Conservation (phyloP, 148 eudicot genomes). For the Arbutus unedo region DNA sequence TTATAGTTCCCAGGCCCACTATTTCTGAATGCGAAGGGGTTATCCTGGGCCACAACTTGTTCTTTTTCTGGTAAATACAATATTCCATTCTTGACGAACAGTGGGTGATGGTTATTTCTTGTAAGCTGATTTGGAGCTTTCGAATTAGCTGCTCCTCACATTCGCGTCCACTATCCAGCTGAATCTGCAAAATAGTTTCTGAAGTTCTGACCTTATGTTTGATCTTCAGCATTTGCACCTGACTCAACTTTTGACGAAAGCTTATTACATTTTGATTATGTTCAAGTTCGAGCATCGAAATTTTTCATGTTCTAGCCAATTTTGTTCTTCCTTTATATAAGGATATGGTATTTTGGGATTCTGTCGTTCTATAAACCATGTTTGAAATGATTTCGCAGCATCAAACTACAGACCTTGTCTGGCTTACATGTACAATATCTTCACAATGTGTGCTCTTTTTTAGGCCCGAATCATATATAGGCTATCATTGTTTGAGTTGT, state of each 20-base stretch:
- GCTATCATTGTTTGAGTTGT: background rate
- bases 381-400: background rate
- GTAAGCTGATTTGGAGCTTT: background rate
- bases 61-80: background rate
- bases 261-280: background rate
- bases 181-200: background rate
- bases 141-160: background rate
- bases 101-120: background rate
- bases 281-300: too few species aligned
- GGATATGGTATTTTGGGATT: background rate
- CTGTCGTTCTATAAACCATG: background rate
- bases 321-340: background rate
- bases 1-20: background rate
- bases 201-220: background rate
- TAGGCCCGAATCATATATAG: background rate
- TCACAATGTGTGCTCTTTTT: too few species aligned
- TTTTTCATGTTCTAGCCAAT: background rate
- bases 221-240: background rate
- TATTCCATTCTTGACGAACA: background rate
- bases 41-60: background rate
- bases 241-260: too few species aligned
- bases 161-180: background rate
- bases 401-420: background rate
- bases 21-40: background rate
- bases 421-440: background rate